Evolutionary conservation across 2,329 filamentous ascomycete species (phyloP).

Genomic region (Pseudonectria foliicola): DNA sequence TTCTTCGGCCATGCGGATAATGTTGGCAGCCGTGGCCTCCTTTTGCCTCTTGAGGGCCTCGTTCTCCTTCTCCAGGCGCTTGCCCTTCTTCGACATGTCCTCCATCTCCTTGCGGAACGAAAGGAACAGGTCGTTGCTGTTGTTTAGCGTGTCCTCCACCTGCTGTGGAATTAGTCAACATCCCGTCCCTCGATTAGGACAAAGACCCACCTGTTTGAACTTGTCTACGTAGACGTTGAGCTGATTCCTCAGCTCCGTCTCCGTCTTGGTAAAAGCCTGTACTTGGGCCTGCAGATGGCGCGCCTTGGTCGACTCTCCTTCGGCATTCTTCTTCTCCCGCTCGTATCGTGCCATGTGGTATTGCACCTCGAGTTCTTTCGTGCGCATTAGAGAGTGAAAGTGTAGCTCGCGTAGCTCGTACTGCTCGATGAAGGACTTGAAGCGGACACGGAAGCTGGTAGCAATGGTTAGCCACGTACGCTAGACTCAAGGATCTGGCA

Average conservation of each 20-base stretch:
- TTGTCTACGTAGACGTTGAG: conserved; percentile 98
- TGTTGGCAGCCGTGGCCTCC: conserved; percentile 87
- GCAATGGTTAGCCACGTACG: conserved; percentile 5
- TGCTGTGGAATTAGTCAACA: conserved; percentile 34
- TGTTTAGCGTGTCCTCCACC: conserved; percentile 98
- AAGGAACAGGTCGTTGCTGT: conserved; percentile 93
- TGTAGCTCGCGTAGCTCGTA: conserved; percentile 93
- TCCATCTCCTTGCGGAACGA: conserved; percentile 99
- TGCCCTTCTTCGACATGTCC: conserved; percentile 99
- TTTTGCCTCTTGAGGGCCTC: conserved; percentile 85
- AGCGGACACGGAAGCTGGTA: conserved; percentile 69
- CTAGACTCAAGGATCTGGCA: background rate
- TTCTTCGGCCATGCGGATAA: conserved; percentile 95
- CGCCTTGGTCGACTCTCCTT: conserved; percentile 71
- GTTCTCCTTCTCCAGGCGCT: conserved; percentile 94
- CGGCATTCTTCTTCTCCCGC: conserved; percentile 80
- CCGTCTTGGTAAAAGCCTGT: conserved; percentile 91
- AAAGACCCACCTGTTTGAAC: conserved; percentile 83
- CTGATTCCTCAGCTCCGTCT: conserved; percentile 87
- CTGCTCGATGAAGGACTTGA: conserved; percentile 93
- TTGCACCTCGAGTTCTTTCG: conserved; percentile 93
- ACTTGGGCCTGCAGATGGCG: conserved; percentile 86
- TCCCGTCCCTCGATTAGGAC: conserved; percentile 6
- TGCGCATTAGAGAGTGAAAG: conserved; percentile 84
- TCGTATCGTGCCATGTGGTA: conserved; percentile 85